Percentiles rank a stretch among this genome's conserved stretches.
These are phyloP conservation scores for Diaporthe destruens DNA, from an alignment of 2,329 filamentous ascomycete genomes.

Conservation along the genomic window DNA sequence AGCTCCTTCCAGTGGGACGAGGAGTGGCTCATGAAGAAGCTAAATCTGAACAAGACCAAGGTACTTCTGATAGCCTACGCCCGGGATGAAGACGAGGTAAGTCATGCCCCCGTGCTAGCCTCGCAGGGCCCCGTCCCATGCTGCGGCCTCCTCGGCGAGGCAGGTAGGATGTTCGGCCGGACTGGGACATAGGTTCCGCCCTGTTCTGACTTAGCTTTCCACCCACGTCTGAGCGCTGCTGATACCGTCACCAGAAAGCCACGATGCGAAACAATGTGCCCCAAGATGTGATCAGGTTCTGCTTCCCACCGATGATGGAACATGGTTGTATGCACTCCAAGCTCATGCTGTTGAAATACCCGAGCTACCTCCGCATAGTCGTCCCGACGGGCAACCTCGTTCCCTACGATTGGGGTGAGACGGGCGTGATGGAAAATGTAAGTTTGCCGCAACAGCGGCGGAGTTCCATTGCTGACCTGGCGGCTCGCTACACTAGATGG, in stretches of 20 bases:
- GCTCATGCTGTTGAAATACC: slow-evolving; percentile 87
- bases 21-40: slow-evolving; percentile 81
- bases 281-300: slow-evolving; percentile 71
- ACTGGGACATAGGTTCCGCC: slow-evolving; percentile 16
- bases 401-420: slow-evolving; percentile 90
- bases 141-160: slow-evolving; percentile 15
- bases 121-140: not conserved
- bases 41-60: slow-evolving; percentile 71
- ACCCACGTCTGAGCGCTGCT: slow-evolving; percentile 29
- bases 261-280: slow-evolving; percentile 64
- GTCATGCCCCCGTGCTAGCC: slow-evolving; percentile 40
- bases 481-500: slow-evolving; percentile 65
- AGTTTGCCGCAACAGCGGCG: slow-evolving; percentile 44
- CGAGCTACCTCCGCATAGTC: slow-evolving; percentile 79
- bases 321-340: slow-evolving; percentile 87
- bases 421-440: slow-evolving; percentile 87
- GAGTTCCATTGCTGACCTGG: slow-evolving; percentile 41
- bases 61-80: slow-evolving; percentile 72
- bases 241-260: slow-evolving; percentile 55
- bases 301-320: slow-evolving; percentile 89
- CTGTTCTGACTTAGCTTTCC: slow-evolving; percentile 18
- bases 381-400: slow-evolving; percentile 90
- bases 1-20: slow-evolving; percentile 91
- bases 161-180: slow-evolving; percentile 10
- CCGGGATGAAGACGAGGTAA: slow-evolving; percentile 64